These are phyloP conservation scores for Oldenlandia corymbosa DNA, from an alignment of 257 asterid genomes.

Conservation along the genomic window DNA sequence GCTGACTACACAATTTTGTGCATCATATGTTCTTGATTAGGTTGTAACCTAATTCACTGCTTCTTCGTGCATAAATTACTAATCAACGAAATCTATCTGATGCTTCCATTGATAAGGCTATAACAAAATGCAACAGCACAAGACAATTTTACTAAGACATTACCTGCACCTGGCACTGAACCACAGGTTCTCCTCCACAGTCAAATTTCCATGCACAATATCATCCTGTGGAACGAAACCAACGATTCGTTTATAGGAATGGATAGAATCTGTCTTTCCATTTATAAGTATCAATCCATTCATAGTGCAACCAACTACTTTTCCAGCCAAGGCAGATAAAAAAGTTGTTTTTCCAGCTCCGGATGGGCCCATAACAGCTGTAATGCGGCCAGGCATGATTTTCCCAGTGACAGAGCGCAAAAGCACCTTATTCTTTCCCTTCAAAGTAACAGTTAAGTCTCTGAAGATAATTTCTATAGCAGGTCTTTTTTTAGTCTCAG, in stretches of 20 bases:
- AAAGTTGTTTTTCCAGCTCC: constrained; percentile 98
- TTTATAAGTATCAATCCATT: constrained; percentile 64
- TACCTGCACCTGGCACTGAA: constrained; percentile 96
- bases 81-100: neutral
- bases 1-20: neutral
- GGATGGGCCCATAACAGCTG: constrained; percentile 99
- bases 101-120: neutral
- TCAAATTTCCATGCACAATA: constrained; percentile 89
- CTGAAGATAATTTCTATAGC: constrained; percentile 57
- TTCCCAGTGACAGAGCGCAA: constrained; percentile 74
- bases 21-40: neutral
- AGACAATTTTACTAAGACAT: constrained; percentile 1
- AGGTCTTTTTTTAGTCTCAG: constrained; percentile 51
- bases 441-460: constrained; percentile 69
- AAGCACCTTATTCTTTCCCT: constrained; percentile 60
- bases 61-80: too few species aligned
- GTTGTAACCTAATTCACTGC: neutral
- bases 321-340: constrained; percentile 93
- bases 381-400: constrained; percentile 72
- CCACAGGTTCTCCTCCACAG: constrained; percentile 97
- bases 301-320: constrained; percentile 71
- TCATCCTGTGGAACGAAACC: constrained; percentile 99
- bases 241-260: constrained; percentile 72
- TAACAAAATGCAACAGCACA: neutral
- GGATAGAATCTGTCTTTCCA: constrained; percentile 56